phyloP scores from a whole-genome alignment of 768 basidiomycete genomes.

The Lactarius deliciosus region DNA sequence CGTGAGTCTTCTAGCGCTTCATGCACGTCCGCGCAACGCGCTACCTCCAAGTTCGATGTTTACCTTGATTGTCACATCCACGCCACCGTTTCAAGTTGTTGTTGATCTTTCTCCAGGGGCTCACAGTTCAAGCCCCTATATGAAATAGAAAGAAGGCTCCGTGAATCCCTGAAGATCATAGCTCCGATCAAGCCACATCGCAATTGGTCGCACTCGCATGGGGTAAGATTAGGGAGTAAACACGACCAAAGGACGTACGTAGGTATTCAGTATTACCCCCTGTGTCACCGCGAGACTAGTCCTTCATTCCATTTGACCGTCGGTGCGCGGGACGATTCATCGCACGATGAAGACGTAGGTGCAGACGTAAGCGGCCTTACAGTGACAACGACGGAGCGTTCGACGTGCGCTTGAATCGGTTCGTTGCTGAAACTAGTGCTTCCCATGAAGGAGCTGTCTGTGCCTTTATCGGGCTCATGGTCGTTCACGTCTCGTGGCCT shows the following conservation, averaged over 20 bases:
- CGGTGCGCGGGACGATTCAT: not conserved
- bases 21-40: too few species aligned
- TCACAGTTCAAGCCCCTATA: too few species aligned
- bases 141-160: too few species aligned
- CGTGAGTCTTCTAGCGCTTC: too few species aligned
- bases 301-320: not conserved
- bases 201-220: too few species aligned
- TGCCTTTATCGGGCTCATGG: not conserved
- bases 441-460: not conserved
- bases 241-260: not conserved
- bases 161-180: too few species aligned
- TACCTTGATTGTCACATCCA: too few species aligned
- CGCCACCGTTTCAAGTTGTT: too few species aligned
- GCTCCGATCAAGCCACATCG: too few species aligned
- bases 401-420: conserved; percentile 1
- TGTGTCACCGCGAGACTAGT: not conserved
- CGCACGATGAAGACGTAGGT: not conserved
- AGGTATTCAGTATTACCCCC: too few species aligned
- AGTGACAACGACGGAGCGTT: not conserved
- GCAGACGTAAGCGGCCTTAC: not conserved
- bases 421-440: not conserved
- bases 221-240: not conserved
- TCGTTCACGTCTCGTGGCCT: not conserved
- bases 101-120: too few species aligned
- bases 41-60: too few species aligned